These are phyloP conservation scores for Thuidium tamariscinum DNA, from an alignment of 225 moss, liverwort and hornwort species.

Conservation along the genomic window DNA sequence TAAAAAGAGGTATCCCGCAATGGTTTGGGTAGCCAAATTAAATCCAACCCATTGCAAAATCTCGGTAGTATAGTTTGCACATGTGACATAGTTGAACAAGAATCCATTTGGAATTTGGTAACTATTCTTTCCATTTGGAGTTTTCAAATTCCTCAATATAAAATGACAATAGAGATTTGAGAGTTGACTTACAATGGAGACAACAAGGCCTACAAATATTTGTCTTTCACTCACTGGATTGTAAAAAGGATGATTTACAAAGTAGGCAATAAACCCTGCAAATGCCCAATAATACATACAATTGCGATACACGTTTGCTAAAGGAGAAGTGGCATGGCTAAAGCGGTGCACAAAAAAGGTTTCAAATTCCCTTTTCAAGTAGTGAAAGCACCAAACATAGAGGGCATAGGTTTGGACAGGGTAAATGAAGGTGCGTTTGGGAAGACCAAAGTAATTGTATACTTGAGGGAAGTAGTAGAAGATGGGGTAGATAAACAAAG, in stretches of 20 bases:
- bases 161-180: conserved; percentile 79
- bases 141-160: conserved; percentile 50
- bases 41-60: conserved; percentile 90
- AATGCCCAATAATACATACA: conserved; percentile 71
- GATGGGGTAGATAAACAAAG: conserved; percentile 64
- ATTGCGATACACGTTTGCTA: conserved; percentile 75
- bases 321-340: conserved; percentile 55
- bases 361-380: conserved; percentile 56
- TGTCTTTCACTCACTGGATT: conserved; percentile 57
- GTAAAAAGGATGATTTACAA: conserved; percentile 75
- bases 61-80: conserved; percentile 80
- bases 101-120: conserved; percentile 82
- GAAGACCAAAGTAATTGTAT: conserved; percentile 57
- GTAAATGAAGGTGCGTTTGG: conserved; percentile 20
- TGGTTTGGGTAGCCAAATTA: conserved; percentile 72
- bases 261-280: conserved; percentile 70
- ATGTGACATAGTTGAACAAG: conserved; percentile 65
- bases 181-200: conserved; percentile 40
- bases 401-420: conserved; percentile 62
- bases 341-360: conserved; percentile 75
- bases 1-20: conserved; percentile 61
- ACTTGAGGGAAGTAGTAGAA: conserved; percentile 67
- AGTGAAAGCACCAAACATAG: conserved; percentile 58
- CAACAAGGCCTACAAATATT: conserved; percentile 44
- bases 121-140: conserved; percentile 22